Percentiles rank a stretch among this genome's conserved stretches.
phyloP scores from a whole-genome alignment of 2,329 filamentous ascomycete genomes.

The Fusarium cyanostomum region DNA sequence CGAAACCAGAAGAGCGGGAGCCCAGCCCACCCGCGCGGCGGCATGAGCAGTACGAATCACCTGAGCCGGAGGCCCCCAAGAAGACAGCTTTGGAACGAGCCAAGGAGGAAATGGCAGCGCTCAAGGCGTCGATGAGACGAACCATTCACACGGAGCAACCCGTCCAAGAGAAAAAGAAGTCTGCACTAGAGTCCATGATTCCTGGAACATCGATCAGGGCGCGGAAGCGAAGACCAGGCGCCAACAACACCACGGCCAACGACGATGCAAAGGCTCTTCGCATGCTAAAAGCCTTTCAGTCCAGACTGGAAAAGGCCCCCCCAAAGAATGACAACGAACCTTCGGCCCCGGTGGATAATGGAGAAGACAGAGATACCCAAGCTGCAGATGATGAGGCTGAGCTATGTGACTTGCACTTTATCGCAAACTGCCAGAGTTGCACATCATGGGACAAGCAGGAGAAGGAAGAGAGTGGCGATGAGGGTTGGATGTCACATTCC shows the following conservation, averaged over 20 bases:
- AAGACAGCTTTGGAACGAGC: slow-evolving; percentile 72
- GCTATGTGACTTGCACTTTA: slow-evolving; percentile 94
- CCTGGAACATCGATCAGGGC: slow-evolving; percentile 75
- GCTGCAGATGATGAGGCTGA: slow-evolving; percentile 71
- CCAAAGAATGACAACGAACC: slow-evolving; percentile 49
- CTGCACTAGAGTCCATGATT: slow-evolving; percentile 77
- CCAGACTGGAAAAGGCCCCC: slow-evolving; percentile 71
- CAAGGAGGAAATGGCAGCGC: slow-evolving; percentile 81
- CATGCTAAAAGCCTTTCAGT: slow-evolving; percentile 81
- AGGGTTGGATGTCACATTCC: slow-evolving; percentile 86
- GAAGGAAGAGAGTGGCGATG: slow-evolving; percentile 67
- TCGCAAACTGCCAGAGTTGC: slow-evolving; percentile 93
- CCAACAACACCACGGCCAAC: slow-evolving; percentile 58
- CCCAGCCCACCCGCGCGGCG: slow-evolving; percentile 23
- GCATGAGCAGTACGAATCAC: slow-evolving; percentile 29
- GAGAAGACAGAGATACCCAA: slow-evolving; percentile 37
- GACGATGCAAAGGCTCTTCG: slow-evolving; percentile 74
- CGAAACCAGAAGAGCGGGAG: slow-evolving; percentile 21
- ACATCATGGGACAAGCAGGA: slow-evolving; percentile 79
- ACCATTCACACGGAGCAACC: slow-evolving; percentile 60
- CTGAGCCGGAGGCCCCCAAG: slow-evolving; percentile 44
- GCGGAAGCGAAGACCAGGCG: slow-evolving; percentile 73
- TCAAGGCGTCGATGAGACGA: slow-evolving; percentile 84
- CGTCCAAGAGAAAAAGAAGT: slow-evolving; percentile 69
- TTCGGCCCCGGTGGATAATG: slow-evolving; percentile 33